Evolutionary conservation across 495 filamentous ascomycete species (phyloP).

Genomic region (Hyaloscypha variabilis): DNA sequence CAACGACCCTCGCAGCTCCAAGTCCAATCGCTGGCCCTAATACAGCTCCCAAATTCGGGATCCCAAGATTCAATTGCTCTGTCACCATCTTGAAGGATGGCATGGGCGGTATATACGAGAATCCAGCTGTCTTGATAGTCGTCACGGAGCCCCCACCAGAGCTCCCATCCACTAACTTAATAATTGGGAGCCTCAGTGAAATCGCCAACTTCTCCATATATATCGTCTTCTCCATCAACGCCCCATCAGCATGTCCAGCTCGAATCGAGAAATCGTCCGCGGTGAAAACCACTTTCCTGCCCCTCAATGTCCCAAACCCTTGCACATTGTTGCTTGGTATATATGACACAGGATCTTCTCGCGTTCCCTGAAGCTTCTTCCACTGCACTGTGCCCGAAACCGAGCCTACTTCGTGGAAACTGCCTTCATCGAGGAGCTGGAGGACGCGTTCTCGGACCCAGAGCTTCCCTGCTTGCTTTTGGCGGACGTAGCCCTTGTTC

Average conservation of each 20-base stretch:
- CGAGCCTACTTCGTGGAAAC: conserved; percentile 60
- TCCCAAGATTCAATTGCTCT: conserved; percentile 61
- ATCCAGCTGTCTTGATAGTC: conserved; percentile 55
- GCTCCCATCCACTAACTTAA: conserved; percentile 66
- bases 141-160: conserved; percentile 65
- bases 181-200: conserved; percentile 54
- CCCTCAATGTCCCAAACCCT: conserved; percentile 51
- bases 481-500: conserved; percentile 57
- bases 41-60: conserved; percentile 64
- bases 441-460: conserved; percentile 65
- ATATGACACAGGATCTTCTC: conserved; percentile 53
- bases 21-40: conserved; percentile 66
- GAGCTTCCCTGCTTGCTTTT: conserved; percentile 66
- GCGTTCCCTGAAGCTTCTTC: conserved; percentile 42
- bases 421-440: conserved; percentile 53
- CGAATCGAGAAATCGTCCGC: conserved; percentile 67
- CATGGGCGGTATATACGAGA: conserved; percentile 59
- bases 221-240: conserved; percentile 57
- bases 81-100: conserved; percentile 50
- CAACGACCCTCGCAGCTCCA: conserved; percentile 60
- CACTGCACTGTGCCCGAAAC: conserved; percentile 61
- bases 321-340: conserved; percentile 60
- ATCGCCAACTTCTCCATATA: conserved; percentile 59
- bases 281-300: conserved; percentile 58
- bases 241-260: conserved; percentile 64